These are phyloP conservation scores for Lyophyllum semitale DNA, from an alignment of 768 basidiomycete species.

Conservation along the genomic window DNA sequence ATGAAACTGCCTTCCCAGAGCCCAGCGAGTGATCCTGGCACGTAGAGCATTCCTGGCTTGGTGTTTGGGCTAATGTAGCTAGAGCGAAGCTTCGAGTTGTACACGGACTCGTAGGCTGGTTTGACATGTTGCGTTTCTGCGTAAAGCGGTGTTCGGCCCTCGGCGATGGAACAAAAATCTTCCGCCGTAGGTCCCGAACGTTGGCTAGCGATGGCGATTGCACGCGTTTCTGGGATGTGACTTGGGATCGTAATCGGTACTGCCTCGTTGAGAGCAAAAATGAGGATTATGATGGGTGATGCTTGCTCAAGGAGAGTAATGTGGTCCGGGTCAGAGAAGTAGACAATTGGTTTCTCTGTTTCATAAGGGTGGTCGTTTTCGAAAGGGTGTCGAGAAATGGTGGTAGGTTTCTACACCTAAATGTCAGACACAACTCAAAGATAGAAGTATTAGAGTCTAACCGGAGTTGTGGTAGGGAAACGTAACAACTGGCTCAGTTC, in stretches of 20 bases:
- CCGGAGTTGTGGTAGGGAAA: constrained; percentile 32
- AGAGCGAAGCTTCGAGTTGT: constrained; percentile 27
- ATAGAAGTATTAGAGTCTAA: constrained; percentile 2
- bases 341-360: background rate
- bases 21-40: constrained; percentile 51
- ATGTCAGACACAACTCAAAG: background rate
- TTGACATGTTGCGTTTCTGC: constrained; percentile 36
- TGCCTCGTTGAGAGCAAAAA: constrained; percentile 53
- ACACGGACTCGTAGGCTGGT: constrained; percentile 32
- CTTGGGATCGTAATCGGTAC: constrained; percentile 43
- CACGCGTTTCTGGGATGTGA: constrained; percentile 53
- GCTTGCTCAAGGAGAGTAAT: constrained; percentile 36
- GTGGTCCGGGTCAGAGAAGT: constrained; percentile 8
- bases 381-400: background rate
- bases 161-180: constrained; percentile 46
- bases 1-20: constrained; percentile 64
- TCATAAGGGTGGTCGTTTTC: background rate
- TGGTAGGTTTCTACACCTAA: background rate
- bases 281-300: constrained; percentile 51
- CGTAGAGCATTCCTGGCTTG: constrained; percentile 30
- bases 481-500: constrained; percentile 43
- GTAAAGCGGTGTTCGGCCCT: constrained; percentile 49
- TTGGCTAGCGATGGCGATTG: constrained; percentile 42
- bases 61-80: constrained; percentile 19
- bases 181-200: constrained; percentile 55